phyloP scores from a whole-genome alignment of 495 filamentous ascomycete genomes.

The Barbatosphaeria neglecta region DNA sequence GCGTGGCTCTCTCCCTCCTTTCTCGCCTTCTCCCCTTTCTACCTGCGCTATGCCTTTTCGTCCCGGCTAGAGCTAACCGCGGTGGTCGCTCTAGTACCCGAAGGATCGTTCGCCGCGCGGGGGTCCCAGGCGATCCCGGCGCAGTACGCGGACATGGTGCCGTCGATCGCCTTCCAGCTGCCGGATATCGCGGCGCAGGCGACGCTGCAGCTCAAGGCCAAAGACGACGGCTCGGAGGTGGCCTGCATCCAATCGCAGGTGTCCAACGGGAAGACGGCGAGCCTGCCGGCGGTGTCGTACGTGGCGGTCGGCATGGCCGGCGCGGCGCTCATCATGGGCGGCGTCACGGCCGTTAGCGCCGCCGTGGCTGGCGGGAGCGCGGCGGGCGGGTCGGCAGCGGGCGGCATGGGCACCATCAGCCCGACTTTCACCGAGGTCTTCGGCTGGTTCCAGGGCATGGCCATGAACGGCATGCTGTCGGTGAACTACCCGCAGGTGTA shows the following conservation, averaged over 20 bases:
- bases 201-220: slow-evolving; percentile 59
- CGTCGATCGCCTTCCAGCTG: slow-evolving; percentile 79
- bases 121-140: slow-evolving; percentile 60
- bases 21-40: no score
- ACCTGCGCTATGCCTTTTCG: no score
- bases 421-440: slow-evolving; percentile 82
- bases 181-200: slow-evolving; percentile 86
- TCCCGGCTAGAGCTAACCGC: no score
- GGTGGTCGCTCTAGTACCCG: no score
- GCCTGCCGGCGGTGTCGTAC: slow-evolving; percentile 67
- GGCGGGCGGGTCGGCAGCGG: slow-evolving; percentile 32
- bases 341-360: slow-evolving; percentile 56
- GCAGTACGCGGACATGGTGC: slow-evolving; percentile 61
- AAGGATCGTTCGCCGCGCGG: slow-evolving; percentile 58
- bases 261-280: slow-evolving; percentile 73
- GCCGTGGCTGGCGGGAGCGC: slow-evolving; percentile 37
- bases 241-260: slow-evolving; percentile 78
- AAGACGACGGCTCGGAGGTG: slow-evolving; percentile 46
- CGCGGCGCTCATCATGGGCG: slow-evolving; percentile 64
- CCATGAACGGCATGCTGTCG: slow-evolving; percentile 91
- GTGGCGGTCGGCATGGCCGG: slow-evolving; percentile 80
- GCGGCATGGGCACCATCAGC: slow-evolving; percentile 57
- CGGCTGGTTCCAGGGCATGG: slow-evolving; percentile 84
- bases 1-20: slow-evolving; percentile 22
- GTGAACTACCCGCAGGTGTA: slow-evolving; percentile 81